Evolutionary conservation across 2,329 filamentous ascomycete genomes (phyloP).

Genomic region (Phialocephala subalpina): DNA sequence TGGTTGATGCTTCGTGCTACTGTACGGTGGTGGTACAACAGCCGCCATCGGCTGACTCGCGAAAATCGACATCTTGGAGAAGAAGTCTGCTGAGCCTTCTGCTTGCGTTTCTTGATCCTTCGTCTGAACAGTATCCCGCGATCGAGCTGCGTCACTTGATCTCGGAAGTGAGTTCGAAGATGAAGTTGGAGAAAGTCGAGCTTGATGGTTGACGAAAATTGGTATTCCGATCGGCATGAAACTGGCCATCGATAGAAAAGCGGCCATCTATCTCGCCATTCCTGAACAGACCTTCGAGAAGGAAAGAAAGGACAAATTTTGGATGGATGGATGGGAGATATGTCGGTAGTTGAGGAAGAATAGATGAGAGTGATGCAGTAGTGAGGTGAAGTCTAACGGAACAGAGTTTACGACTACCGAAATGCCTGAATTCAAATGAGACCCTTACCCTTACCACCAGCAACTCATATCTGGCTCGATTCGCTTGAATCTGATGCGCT

Average conservation of each 20-base stretch:
- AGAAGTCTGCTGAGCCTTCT: background rate
- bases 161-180: background rate
- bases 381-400: background rate
- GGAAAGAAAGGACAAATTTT: background rate
- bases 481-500: background rate
- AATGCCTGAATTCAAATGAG: background rate
- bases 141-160: conserved; percentile 6
- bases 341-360: background rate
- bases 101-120: background rate
- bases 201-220: background rate
- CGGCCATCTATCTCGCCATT: background rate
- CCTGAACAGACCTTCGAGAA: background rate
- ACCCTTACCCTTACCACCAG: background rate
- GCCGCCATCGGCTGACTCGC: background rate
- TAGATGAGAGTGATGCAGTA: background rate
- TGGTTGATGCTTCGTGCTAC: conserved; percentile 6
- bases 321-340: background rate
- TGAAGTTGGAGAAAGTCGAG: background rate
- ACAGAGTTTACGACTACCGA: background rate
- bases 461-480: background rate
- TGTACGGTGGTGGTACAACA: background rate
- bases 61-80: conserved; percentile 18
- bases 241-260: background rate
- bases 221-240: background rate
- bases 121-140: background rate